phyloP scores from a whole-genome alignment of 1,284 basidiomycete species.

The Mycosarcoma mackinlayi region DNA sequence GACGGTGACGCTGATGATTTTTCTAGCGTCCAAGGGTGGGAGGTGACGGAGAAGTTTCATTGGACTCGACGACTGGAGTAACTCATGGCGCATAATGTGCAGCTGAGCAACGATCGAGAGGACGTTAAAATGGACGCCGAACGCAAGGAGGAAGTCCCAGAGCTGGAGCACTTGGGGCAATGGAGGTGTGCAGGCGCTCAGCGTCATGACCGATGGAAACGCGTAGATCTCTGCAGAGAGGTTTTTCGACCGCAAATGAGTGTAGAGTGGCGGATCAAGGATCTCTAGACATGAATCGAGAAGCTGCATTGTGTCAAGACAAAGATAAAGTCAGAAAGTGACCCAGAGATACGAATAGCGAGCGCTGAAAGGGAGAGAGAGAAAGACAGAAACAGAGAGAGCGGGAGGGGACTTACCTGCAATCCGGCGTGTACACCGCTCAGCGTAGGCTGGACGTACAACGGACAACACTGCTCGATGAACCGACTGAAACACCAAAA shows the following conservation, averaged over 20 bases:
- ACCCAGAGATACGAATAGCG: no score
- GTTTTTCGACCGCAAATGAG: slow-evolving; percentile 85
- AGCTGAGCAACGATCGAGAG: slow-evolving; percentile 95
- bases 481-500: slow-evolving; percentile 95
- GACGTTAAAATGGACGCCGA: slow-evolving; percentile 94
- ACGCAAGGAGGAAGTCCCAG: slow-evolving; percentile 97
- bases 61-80: slow-evolving; percentile 86
- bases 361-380: not conserved
- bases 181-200: slow-evolving; percentile 96
- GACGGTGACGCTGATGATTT: slow-evolving; percentile 90
- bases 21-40: slow-evolving; percentile 85
- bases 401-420: slow-evolving; percentile 74
- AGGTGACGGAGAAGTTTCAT: slow-evolving; percentile 96
- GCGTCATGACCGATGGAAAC: slow-evolving; percentile 92
- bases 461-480: slow-evolving; percentile 89
- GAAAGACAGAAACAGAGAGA: not conserved
- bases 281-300: slow-evolving; percentile 90
- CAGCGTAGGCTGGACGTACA: slow-evolving; percentile 94
- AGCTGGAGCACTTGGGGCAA: slow-evolving; percentile 90
- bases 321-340: not conserved
- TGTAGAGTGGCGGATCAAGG: slow-evolving; percentile 85
- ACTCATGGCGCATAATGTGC: slow-evolving; percentile 85
- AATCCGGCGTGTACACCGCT: slow-evolving; percentile 93
- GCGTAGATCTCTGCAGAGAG: slow-evolving; percentile 98
- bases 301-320: slow-evolving; percentile 72